Evolutionary conservation across 2,329 filamentous ascomycete species (phyloP).

Genomic region (Drechslerella stenobrocha): DNA sequence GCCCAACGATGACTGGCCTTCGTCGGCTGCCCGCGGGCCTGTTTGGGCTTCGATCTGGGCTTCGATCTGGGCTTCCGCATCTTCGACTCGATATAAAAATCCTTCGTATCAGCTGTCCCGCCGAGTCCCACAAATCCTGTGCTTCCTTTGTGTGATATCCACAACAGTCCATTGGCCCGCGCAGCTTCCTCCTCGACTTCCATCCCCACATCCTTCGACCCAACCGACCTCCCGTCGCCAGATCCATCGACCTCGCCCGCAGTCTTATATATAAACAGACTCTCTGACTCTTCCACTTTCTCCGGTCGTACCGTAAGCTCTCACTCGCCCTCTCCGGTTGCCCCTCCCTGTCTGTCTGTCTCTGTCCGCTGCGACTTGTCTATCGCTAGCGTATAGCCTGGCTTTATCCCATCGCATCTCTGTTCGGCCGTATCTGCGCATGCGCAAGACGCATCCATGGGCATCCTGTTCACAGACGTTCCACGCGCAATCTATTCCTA

Average conservation of each 20-base stretch:
- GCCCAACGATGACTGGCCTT: too few relatives aligned
- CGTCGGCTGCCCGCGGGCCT: too few relatives aligned
- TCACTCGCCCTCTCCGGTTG: not conserved
- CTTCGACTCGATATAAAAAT: too few relatives aligned
- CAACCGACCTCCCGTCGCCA: not conserved
- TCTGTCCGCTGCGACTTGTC: not conserved
- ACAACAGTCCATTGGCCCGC: not conserved
- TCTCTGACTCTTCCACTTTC: not conserved
- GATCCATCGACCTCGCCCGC: not conserved
- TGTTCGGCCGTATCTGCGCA: not conserved
- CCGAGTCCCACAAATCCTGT: not conserved
- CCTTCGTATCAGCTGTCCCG: not conserved
- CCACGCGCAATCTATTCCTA: not conserved
- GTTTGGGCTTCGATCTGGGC: too few relatives aligned
- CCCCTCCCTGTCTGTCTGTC: not conserved
- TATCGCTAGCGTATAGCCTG: too few relatives aligned
- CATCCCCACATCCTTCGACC: not conserved
- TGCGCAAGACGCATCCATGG: not conserved
- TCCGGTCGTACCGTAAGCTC: not conserved
- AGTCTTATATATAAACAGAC: not conserved
- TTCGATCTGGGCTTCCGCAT: too few relatives aligned
- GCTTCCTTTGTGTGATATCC: conserved; percentile 1
- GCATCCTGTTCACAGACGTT: conserved; percentile 1
- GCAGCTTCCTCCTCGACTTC: not conserved
- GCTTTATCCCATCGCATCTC: too few relatives aligned